These are phyloP conservation scores for Thielaviopsis cerberus DNA, from an alignment of 2,329 filamentous ascomycete genomes.

Conservation along the genomic window DNA sequence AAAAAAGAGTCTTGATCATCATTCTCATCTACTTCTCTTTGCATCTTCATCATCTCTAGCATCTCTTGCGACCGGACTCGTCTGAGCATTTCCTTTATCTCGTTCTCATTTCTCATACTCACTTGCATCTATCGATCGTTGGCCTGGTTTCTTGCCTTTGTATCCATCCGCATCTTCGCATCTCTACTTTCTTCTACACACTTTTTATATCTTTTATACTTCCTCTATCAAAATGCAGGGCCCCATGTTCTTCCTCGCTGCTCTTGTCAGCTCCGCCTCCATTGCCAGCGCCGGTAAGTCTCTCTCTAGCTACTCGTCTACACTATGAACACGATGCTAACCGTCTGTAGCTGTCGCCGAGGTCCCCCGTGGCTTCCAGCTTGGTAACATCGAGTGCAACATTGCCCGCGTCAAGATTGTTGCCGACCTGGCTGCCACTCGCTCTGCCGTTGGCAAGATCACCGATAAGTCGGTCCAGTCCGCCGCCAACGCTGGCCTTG, in stretches of 20 bases:
- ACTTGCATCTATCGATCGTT: background rate
- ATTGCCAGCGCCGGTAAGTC: slow-evolving; percentile 5
- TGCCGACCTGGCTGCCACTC: slow-evolving; percentile 5
- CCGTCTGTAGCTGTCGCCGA: slow-evolving; percentile 1
- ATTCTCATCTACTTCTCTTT: background rate
- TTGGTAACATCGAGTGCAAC: slow-evolving; percentile 7
- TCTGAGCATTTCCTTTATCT: background rate
- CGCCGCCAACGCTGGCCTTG: slow-evolving; percentile 3
- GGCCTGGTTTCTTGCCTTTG: slow-evolving; percentile 1
- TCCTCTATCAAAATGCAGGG: slow-evolving; percentile 7
- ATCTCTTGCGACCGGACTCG: background rate
- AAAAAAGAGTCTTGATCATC: background rate
- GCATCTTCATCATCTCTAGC: background rate
- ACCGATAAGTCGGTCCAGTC: slow-evolving; percentile 1
- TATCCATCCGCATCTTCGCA: background rate
- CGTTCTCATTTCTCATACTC: background rate
- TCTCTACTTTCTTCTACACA: background rate
- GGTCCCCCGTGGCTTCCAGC: slow-evolving; percentile 3
- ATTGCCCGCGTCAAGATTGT: slow-evolving; percentile 9
- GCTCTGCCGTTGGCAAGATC: slow-evolving; percentile 2
- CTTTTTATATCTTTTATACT: background rate
- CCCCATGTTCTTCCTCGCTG: slow-evolving; percentile 3
- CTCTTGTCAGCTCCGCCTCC: slow-evolving; percentile 5
- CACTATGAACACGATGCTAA: background rate
- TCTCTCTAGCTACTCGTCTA: background rate